Conservation (phyloP, 768 basidiomycete genomes). For the Agrocybe pediades region DNA sequence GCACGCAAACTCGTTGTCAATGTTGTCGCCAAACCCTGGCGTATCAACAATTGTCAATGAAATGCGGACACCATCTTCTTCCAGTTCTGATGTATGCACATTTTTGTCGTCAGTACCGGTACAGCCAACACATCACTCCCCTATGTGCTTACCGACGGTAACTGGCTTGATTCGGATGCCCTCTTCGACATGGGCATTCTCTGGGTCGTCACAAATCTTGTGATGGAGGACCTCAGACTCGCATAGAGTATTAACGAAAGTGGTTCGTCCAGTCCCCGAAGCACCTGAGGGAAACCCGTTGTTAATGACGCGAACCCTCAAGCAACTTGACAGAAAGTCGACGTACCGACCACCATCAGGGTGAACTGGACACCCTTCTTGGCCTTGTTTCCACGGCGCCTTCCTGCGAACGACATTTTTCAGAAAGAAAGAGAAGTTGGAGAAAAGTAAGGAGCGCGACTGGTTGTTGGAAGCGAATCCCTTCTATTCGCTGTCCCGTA, state of each 20-base stretch:
- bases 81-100: conserved; percentile 66
- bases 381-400: conserved; percentile 90
- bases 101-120: conserved; percentile 4
- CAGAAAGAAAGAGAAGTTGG: conserved; percentile 20
- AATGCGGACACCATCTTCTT: conserved; percentile 98
- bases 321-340: conserved; percentile 8
- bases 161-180: conserved; percentile 93
- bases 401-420: conserved; percentile 82
- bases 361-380: conserved; percentile 99
- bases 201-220: conserved; percentile 83
- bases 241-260: conserved; percentile 99
- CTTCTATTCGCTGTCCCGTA: conserved; percentile 31
- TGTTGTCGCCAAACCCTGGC: conserved; percentile 97
- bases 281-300: conserved; percentile 61
- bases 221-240: conserved; percentile 91
- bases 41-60: conserved; percentile 98
- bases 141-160: conserved; percentile 75
- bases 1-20: conserved; percentile 98
- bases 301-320: conserved; percentile 17
- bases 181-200: conserved; percentile 91
- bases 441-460: conserved; percentile 17
- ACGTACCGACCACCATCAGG: conserved; percentile 95
- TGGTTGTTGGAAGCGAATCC: conserved; percentile 26
- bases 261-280: conserved; percentile 96
- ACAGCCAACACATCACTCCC: not conserved